phyloP scores from a whole-genome alignment of 2,329 filamentous ascomycete genomes.

The Anisogramma anomala region DNA sequence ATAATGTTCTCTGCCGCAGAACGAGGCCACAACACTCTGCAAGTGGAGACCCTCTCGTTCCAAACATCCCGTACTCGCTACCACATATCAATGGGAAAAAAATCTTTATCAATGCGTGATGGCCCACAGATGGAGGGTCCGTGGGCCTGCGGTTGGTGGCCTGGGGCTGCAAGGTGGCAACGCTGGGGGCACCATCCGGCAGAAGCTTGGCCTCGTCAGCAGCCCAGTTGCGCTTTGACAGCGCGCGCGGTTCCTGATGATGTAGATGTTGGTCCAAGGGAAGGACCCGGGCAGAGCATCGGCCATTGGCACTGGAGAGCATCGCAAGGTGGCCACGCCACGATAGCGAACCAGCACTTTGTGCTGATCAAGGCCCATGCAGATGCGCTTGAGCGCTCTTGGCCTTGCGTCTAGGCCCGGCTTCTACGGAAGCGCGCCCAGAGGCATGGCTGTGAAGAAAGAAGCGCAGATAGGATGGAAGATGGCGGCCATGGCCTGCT shows the following conservation, averaged over 20 bases:
- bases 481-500: neutral
- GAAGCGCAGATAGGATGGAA: slow-evolving; percentile 7
- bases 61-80: slow-evolving; percentile 3
- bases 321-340: too few species aligned
- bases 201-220: neutral
- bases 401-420: neutral
- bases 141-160: too few species aligned
- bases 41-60: slow-evolving; percentile 6
- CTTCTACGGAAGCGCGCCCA: too few species aligned
- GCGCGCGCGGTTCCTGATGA: too few species aligned
- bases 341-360: neutral
- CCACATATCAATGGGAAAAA: too few species aligned
- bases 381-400: slow-evolving; percentile 1
- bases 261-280: too few species aligned
- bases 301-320: too few species aligned
- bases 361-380: neutral
- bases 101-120: neutral
- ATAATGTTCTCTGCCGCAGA: slow-evolving; percentile 1
- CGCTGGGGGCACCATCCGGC: too few species aligned
- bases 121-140: neutral
- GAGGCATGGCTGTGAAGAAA: neutral
- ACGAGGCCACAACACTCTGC: slow-evolving; percentile 6
- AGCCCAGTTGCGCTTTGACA: too few species aligned
- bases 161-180: neutral
- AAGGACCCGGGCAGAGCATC: too few species aligned